These are phyloP conservation scores for Rasamsonia emersonii DNA, from an alignment of 2,329 filamentous ascomycete genomes.

Conservation along the genomic window DNA sequence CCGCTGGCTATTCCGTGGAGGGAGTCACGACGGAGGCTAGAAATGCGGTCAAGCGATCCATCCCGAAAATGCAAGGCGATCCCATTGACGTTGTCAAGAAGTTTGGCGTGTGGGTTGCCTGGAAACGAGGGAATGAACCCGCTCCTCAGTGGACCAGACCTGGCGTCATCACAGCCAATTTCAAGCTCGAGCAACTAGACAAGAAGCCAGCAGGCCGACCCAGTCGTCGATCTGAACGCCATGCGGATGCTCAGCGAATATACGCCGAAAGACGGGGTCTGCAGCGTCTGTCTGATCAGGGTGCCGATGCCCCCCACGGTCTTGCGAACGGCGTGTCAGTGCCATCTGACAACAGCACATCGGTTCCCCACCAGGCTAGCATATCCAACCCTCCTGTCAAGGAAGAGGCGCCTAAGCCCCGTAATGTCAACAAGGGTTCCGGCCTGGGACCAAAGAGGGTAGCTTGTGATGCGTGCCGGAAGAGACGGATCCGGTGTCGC, in stretches of 20 bases:
- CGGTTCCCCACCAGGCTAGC: conserved; percentile 13
- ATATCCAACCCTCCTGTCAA: conserved; percentile 15
- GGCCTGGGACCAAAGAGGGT: conserved; percentile 51
- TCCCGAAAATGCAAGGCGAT: conserved; percentile 55
- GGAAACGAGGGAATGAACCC: conserved; percentile 57
- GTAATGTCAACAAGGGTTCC: conserved; percentile 46
- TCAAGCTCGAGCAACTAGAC: conserved; percentile 39
- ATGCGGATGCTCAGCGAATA: conserved; percentile 36
- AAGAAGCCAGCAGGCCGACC: conserved; percentile 50
- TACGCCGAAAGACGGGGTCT: conserved; percentile 31
- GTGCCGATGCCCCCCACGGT: conserved; percentile 9
- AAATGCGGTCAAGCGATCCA: conserved; percentile 53
- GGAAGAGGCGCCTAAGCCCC: conserved; percentile 25
- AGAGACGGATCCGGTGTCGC: conserved; percentile 54
- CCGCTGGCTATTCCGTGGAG: conserved; percentile 49
- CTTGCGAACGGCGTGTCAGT: conserved; percentile 11
- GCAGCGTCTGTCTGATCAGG: conserved; percentile 24
- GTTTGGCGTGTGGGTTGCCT: conserved; percentile 58
- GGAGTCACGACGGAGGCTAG: conserved; percentile 50
- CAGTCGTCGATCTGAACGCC: conserved; percentile 48
- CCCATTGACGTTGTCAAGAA: conserved; percentile 51
- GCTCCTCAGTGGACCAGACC: conserved; percentile 55
- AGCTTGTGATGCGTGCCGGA: conserved; percentile 55
- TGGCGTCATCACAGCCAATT: conserved; percentile 44
- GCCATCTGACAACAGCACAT: conserved; percentile 17